phyloP scores from a whole-genome alignment of 1,139 yeast genomes.

The Debaryomyces robertsiae region DNA sequence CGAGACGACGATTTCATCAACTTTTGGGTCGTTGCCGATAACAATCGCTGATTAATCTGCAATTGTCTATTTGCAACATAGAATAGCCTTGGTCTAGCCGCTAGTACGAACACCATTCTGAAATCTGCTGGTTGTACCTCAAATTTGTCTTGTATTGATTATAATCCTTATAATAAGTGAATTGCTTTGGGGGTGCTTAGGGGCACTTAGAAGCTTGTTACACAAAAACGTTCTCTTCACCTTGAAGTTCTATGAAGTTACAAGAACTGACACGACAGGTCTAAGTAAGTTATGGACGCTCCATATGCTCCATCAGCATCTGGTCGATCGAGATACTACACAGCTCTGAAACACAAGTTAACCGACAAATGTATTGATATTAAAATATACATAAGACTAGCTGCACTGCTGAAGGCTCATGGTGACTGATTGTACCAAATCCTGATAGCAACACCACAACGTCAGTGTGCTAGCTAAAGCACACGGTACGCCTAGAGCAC shows the following conservation, averaged over 20 bases:
- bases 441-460: constrained; percentile 68
- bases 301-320: no score
- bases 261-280: no score
- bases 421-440: constrained; percentile 35
- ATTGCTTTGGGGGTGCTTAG: constrained; percentile 6
- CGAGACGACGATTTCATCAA: constrained; percentile 16
- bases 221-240: constrained; percentile 3
- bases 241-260: no score
- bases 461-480: constrained; percentile 49
- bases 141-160: no score
- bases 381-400: constrained; percentile 12
- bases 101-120: constrained; percentile 33
- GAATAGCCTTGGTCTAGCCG: constrained; percentile 33
- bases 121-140: neutral
- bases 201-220: constrained; percentile 1
- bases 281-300: no score
- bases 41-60: constrained; percentile 20
- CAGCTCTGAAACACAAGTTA: neutral
- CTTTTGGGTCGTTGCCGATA: constrained; percentile 16
- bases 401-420: constrained; percentile 4
- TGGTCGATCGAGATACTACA: neutral
- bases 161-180: constrained; percentile 7
- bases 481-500: constrained; percentile 68
- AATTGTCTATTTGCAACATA: constrained; percentile 31
- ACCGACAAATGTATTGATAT: constrained; percentile 15